Evolutionary conservation across 495 filamentous ascomycete species (phyloP).

Genomic region (Neurospora sp.): DNA sequence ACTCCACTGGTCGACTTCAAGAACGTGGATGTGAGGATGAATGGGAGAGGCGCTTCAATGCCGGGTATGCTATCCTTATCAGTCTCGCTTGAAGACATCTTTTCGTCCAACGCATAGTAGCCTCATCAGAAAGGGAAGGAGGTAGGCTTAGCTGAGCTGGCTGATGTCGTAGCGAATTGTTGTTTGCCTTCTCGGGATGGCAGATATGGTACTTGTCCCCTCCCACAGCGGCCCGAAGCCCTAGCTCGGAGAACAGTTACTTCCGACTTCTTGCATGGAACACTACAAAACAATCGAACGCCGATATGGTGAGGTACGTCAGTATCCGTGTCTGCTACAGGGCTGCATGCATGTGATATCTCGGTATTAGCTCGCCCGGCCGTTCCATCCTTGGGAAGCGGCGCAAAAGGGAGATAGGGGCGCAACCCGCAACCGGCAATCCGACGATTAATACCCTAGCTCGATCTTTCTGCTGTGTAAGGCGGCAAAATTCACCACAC

Average conservation of each 20-base stretch:
- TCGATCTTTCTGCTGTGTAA: neutral
- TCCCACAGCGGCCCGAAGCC: neutral
- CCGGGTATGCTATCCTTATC: neutral
- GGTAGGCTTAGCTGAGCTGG: neutral
- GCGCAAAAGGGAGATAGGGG: neutral
- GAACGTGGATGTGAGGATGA: neutral
- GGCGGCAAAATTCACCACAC: neutral
- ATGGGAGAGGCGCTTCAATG: neutral
- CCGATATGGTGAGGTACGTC: conserved; percentile 1
- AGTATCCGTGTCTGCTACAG: neutral
- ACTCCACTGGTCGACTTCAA: neutral
- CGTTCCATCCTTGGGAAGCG: conserved; percentile 6
- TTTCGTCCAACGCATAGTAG: neutral
- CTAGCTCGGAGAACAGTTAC: neutral
- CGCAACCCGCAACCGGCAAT: conserved; percentile 9
- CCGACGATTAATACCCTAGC: neutral
- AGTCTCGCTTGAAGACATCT: neutral
- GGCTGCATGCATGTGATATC: conserved; percentile 10
- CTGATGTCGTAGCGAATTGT: neutral
- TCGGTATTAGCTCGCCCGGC: neutral
- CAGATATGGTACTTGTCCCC: neutral
- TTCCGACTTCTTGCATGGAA: neutral
- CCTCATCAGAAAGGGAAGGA: neutral
- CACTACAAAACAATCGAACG: neutral
- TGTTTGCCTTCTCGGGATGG: neutral